Evolutionary conservation across 257 asterid species (phyloP), one percentile per base, ranked within the genome.

Genomic region (Schizonepeta tenuifolia): DNA sequence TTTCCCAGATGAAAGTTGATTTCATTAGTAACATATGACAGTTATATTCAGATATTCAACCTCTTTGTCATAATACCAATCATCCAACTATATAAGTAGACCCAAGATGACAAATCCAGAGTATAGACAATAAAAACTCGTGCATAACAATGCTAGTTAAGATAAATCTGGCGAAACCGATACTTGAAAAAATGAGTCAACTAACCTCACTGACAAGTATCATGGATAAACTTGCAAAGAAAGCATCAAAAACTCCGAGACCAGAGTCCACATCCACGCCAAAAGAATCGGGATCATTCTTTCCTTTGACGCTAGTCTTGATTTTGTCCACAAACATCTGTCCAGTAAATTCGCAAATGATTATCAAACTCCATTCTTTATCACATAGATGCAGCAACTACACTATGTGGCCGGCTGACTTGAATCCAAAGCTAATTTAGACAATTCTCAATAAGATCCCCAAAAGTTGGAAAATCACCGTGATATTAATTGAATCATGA

Each of bases 161-260:
- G 11, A 73, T 14, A 70, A 24, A 49, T 57, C 53, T 49, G 72
- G 58, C 50, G 20, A 57, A 26, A 44, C 58, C 3, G 60, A 54
- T 49, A 28, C 18, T 49, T 35, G 13, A 61, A 21, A 11, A 13
- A 14, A 3, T 7, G 3, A 59, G 28, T 67, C 61, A 20, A 78
- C 92, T 67, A 36, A 93, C 98, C 98, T 94, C 97, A 18, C 95
- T 91, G 86, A 91, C 97, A 76, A 94, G 82, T 71, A 94, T 94
- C 96, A 94, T 91, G 41, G 96, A 88, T 46, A 94, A 84, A 85
- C 99, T 94, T 24, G 99, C 96, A 72, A 94, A 80, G 65, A 89
- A 86, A 63, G 92, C 99, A 78, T 94, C 99, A 76, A 89, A 81
- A 26, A 86, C 67, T 41, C 99, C 99, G 72, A 91, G 93, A 69